These are phyloP conservation scores for Chlorella ohadii DNA, from an alignment of 139 green algal genomes.

Conservation along the genomic window DNA sequence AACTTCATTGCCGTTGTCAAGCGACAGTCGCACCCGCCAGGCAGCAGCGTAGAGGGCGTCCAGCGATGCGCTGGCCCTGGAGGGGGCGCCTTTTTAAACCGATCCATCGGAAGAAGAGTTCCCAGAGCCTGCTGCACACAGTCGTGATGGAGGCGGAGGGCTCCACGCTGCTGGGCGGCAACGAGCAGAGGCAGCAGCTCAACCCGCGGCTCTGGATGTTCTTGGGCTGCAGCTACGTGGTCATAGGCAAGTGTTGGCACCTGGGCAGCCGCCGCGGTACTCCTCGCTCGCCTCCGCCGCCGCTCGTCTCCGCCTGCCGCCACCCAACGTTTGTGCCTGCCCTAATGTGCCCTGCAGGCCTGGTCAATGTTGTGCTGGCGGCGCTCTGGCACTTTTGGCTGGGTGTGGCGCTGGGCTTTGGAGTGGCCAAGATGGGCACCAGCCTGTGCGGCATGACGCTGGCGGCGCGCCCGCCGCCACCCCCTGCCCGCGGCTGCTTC, in stretches of 20 bases:
- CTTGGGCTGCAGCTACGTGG: conserved; percentile 7
- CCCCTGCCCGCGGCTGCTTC: conserved; percentile 16
- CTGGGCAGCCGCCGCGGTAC: neutral
- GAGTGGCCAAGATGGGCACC: conserved; percentile 35
- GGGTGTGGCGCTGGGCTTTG: conserved; percentile 29
- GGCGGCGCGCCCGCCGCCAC: conserved; percentile 21
- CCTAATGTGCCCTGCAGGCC: neutral
- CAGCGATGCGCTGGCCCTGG: neutral
- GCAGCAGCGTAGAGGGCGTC: too few species aligned
- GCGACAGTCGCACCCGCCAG: too few species aligned
- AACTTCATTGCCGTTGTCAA: neutral
- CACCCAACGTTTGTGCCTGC: neutral
- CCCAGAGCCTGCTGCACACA: neutral
- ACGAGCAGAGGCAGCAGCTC: neutral
- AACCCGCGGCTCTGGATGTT: conserved; percentile 23
- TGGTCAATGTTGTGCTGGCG: conserved; percentile 14
- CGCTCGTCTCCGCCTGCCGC: neutral
- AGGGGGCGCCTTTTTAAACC: too few species aligned
- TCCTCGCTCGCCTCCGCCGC: too few species aligned
- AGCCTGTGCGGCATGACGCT: conserved; percentile 33
- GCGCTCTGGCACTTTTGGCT: conserved; percentile 24
- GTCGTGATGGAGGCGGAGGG: neutral
- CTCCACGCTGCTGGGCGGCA: neutral
- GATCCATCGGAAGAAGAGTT: neutral
- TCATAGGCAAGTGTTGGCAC: neutral